Evolutionary conservation across 352 stramenopile genomes (phyloP).

Genomic region (Pythium dissotocum): DNA sequence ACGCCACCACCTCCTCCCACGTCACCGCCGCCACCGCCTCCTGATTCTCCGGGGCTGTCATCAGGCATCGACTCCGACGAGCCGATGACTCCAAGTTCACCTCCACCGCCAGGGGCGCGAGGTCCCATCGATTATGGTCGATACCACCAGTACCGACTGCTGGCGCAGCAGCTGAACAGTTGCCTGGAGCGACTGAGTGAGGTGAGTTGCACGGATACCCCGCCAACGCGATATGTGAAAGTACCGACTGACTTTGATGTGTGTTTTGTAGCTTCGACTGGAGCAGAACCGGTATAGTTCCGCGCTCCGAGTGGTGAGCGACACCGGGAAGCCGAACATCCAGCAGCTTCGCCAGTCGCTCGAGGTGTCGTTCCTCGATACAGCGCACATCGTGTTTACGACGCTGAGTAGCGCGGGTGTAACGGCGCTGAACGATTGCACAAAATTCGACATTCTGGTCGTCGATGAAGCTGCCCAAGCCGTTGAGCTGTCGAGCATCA

Average conservation of each 20-base stretch:
- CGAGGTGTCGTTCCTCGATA: slow-evolving; percentile 88
- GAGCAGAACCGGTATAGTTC: slow-evolving; percentile 86
- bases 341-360: slow-evolving; percentile 75
- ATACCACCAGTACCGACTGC: slow-evolving; percentile 64
- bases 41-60: slow-evolving; percentile 6
- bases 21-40: slow-evolving; percentile 25
- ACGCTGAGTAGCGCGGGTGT: slow-evolving; percentile 90
- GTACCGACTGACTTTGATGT: background rate
- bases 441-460: slow-evolving; percentile 81
- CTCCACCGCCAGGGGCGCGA: background rate
- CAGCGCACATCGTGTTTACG: slow-evolving; percentile 92
- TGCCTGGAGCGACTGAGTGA: slow-evolving; percentile 76
- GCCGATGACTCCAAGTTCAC: background rate
- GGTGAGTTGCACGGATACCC: slow-evolving; percentile 37
- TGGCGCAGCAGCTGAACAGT: slow-evolving; percentile 78
- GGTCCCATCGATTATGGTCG: slow-evolving; percentile 69
- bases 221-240: background rate
- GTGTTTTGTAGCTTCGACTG: slow-evolving; percentile 50
- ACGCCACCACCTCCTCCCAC: slow-evolving; percentile 44
- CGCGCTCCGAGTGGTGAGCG: slow-evolving; percentile 59
- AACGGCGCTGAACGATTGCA: slow-evolving; percentile 72
- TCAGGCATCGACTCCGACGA: background rate
- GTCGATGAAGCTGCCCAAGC: slow-evolving; percentile 88
- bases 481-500: slow-evolving; percentile 86
- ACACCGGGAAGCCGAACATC: slow-evolving; percentile 58